Conservation (phyloP, 495 filamentous ascomycete species). For the Podospora australis region DNA sequence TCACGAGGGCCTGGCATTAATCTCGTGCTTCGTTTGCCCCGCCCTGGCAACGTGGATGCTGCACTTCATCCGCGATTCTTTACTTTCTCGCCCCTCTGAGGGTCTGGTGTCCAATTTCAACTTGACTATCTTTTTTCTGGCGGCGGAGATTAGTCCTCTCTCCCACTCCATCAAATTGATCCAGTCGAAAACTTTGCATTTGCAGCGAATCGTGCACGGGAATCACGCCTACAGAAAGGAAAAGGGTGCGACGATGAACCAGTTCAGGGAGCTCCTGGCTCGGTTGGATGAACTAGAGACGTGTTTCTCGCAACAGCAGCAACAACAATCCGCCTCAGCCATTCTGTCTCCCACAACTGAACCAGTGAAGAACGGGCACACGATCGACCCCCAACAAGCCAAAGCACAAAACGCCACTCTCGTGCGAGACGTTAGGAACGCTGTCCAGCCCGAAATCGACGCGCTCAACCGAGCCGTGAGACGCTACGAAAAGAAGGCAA, state of each 20-base stretch:
- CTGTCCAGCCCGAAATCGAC: slow-evolving; percentile 75
- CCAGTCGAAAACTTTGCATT: slow-evolving; percentile 69
- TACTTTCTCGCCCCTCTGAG: slow-evolving; percentile 76
- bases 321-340: not conserved
- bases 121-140: slow-evolving; percentile 86
- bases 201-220: slow-evolving; percentile 65
- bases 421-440: slow-evolving; percentile 54
- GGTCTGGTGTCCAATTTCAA: slow-evolving; percentile 87
- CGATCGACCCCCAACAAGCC: not conserved
- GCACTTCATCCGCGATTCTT: slow-evolving; percentile 63
- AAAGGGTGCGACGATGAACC: slow-evolving; percentile 33
- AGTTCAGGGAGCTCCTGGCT: slow-evolving; percentile 50
- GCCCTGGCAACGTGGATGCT: slow-evolving; percentile 71
- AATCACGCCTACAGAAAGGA: slow-evolving; percentile 40
- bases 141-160: slow-evolving; percentile 74
- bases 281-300: slow-evolving; percentile 69
- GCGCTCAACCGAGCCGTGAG: slow-evolving; percentile 83
- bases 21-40: slow-evolving; percentile 74
- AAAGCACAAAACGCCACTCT: slow-evolving; percentile 34
- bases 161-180: slow-evolving; percentile 77
- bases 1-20: slow-evolving; percentile 67
- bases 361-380: slow-evolving; percentile 18
- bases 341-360: not conserved
- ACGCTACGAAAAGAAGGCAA: slow-evolving; percentile 87
- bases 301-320: slow-evolving; percentile 21